Percentiles rank a stretch among this genome's conserved stretches.
Evolutionary conservation across 768 basidiomycete species (phyloP).

Genomic region (Amanita phalloides): DNA sequence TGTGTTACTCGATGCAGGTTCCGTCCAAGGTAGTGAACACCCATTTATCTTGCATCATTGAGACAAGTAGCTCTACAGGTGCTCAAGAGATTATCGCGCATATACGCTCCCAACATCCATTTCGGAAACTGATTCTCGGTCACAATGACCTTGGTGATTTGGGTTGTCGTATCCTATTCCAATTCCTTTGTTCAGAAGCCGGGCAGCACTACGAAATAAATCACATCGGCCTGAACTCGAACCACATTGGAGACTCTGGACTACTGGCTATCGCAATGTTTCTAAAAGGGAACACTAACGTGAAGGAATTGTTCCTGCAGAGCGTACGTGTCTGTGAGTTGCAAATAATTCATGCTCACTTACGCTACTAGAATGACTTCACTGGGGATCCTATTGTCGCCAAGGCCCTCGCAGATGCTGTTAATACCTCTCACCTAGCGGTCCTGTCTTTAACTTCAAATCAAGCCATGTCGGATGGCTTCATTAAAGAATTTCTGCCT

Average conservation of each 20-base stretch:
- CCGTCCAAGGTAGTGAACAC: slow-evolving; percentile 14
- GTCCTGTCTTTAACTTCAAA: slow-evolving; percentile 42
- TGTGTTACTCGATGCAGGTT: slow-evolving; percentile 17
- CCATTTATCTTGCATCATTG: background rate
- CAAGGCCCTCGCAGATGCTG: slow-evolving; percentile 29
- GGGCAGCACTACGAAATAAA: slow-evolving; percentile 35
- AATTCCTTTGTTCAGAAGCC: slow-evolving; percentile 37
- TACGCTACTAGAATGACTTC: slow-evolving; percentile 13
- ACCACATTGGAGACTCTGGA: slow-evolving; percentile 43
- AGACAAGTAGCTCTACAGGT: slow-evolving; percentile 22
- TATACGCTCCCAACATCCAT: slow-evolving; percentile 32
- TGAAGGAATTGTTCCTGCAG: slow-evolving; percentile 45
- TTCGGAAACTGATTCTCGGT: slow-evolving; percentile 44
- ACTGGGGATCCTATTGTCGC: slow-evolving; percentile 24
- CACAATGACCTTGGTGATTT: slow-evolving; percentile 48
- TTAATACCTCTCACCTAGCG: slow-evolving; percentile 45
- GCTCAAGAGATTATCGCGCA: slow-evolving; percentile 36
- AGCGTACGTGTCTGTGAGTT: slow-evolving; percentile 30
- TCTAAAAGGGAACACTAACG: slow-evolving; percentile 30
- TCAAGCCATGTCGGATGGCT: slow-evolving; percentile 36
- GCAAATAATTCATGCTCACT: background rate
- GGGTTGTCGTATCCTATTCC: slow-evolving; percentile 44
- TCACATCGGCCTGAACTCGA: slow-evolving; percentile 49
- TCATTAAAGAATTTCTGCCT: slow-evolving; percentile 39
- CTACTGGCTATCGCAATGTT: slow-evolving; percentile 44